Percentiles rank a stretch among this genome's conserved stretches.
Conservation (phyloP, 1,284 basidiomycete species). For the Meripilus lineatus region DNA sequence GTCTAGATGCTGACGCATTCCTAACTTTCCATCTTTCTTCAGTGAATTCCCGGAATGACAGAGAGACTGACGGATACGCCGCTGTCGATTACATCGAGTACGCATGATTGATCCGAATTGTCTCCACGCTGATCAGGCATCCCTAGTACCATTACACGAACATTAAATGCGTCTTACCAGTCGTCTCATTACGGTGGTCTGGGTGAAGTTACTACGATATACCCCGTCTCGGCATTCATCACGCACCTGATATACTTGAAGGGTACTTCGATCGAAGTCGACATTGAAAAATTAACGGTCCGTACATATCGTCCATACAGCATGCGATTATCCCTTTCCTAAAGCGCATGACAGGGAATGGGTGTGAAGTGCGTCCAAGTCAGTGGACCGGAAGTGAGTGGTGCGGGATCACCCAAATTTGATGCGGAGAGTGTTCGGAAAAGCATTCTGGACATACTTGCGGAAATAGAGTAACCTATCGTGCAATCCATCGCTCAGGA, state of each 20-base stretch:
- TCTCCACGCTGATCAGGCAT: not conserved
- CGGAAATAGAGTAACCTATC: not conserved
- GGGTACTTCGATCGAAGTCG: conserved; percentile 57
- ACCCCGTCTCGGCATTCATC: conserved; percentile 70
- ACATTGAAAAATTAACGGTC: conserved; percentile 58
- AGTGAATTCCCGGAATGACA: conserved; percentile 90
- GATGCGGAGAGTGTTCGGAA: conserved; percentile 44
- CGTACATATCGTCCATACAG: conserved; percentile 24
- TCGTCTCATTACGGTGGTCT: conserved; percentile 43
- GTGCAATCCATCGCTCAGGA: too few relatives aligned
- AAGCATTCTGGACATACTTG: conserved; percentile 44
- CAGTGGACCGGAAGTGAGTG: conserved; percentile 17
- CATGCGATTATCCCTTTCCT: conserved; percentile 1
- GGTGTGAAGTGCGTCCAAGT: conserved; percentile 60
- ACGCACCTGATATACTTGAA: conserved; percentile 82
- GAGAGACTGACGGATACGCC: conserved; percentile 85
- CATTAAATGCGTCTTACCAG: conserved; percentile 63
- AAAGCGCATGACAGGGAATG: too few relatives aligned
- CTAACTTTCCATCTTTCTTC: conserved; percentile 10
- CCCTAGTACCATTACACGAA: conserved; percentile 60
- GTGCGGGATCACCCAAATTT: conserved; percentile 37
- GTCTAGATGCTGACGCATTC: not conserved
- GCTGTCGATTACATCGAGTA: conserved; percentile 83
- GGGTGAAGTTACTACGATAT: conserved; percentile 54
- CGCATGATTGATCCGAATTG: conserved; percentile 10